These are phyloP conservation scores for Populus tremula DNA, from an alignment of 345 rosid species.

Conservation along the genomic window DNA sequence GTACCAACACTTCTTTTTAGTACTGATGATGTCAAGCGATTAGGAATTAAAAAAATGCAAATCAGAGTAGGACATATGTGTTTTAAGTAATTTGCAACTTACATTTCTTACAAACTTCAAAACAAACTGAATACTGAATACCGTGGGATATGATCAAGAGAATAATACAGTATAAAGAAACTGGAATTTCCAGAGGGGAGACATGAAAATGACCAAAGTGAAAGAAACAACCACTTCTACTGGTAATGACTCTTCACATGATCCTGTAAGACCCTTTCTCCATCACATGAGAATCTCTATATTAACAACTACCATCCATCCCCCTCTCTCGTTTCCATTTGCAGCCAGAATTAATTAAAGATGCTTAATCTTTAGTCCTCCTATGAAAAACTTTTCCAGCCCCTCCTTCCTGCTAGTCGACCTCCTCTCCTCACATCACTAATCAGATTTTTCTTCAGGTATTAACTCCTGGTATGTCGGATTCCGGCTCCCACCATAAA, in stretches of 20 bases:
- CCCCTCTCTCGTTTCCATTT: background rate
- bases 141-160: background rate
- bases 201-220: background rate
- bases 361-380: conserved; percentile 10
- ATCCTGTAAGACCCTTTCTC: conserved; percentile 8
- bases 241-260: conserved; percentile 17
- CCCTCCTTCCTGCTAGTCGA: background rate
- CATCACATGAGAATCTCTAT: background rate
- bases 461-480: background rate
- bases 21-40: background rate
- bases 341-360: conserved; percentile 2
- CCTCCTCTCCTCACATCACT: background rate
- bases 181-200: background rate
- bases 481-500: conserved; percentile 3
- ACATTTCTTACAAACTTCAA: background rate
- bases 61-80: background rate
- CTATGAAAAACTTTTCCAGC: background rate
- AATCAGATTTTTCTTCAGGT: background rate
- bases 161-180: background rate
- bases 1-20: background rate
- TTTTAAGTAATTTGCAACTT: background rate
- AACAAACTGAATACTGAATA: background rate
- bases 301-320: background rate
- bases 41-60: background rate
- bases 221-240: conserved; percentile 29